These are phyloP conservation scores for Mortierella sp. DNA, from an alignment of 371 early-diverging fungal species.

Conservation along the genomic window DNA sequence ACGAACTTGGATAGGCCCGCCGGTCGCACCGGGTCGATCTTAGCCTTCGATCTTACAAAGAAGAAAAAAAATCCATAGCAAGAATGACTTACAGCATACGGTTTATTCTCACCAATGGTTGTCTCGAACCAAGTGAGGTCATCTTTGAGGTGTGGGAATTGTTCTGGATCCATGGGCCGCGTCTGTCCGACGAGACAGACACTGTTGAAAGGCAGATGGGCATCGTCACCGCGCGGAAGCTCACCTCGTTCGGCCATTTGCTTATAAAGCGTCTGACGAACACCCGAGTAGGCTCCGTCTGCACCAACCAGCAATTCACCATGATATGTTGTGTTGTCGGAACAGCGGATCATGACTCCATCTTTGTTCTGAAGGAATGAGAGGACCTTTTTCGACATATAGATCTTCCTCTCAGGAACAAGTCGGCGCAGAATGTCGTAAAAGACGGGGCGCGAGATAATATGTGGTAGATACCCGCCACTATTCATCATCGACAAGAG, in stretches of 20 bases:
- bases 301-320: conserved; percentile 6
- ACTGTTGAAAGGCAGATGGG: not conserved
- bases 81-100: not conserved
- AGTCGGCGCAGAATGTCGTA: not conserved
- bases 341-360: conserved; percentile 10
- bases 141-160: not conserved
- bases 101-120: no score
- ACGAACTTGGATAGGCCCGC: no score
- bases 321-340: conserved; percentile 2
- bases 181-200: not conserved
- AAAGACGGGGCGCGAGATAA: conserved; percentile 4
- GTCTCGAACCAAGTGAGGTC: no score
- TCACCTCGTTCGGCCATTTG: not conserved
- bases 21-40: no score
- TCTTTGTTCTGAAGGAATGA: not conserved
- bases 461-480: not conserved
- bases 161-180: not conserved
- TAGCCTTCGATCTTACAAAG: not conserved
- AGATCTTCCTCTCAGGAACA: not conserved
- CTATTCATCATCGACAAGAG: no score
- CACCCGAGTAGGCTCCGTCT: conserved; percentile 5
- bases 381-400: conserved; percentile 1
- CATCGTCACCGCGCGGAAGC: not conserved
- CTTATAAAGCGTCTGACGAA: conserved; percentile 1
- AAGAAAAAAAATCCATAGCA: no score